phyloP scores from a whole-genome alignment of 202 grass and related monocot genomes.

The Panicum hallii region DNA sequence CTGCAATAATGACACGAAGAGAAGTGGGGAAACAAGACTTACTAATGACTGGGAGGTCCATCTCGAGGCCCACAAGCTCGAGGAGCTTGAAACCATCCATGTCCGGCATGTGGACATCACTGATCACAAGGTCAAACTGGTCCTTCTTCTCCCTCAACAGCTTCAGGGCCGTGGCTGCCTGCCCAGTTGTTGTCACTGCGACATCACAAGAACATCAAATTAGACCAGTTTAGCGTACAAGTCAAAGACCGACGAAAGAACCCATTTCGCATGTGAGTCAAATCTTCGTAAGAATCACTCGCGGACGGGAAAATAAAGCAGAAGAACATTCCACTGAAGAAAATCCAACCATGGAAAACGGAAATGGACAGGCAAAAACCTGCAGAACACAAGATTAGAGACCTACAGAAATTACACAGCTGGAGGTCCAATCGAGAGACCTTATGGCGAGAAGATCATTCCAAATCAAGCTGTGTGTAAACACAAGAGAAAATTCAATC shows the following conservation, averaged over 20 bases:
- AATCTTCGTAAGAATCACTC: neutral
- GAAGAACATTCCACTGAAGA: neutral
- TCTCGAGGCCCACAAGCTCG: conserved; percentile 92
- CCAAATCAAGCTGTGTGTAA: neutral
- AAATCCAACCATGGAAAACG: conserved; percentile 11
- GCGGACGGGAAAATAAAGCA: neutral
- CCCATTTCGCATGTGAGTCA: neutral
- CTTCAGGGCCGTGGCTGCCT: conserved; percentile 75
- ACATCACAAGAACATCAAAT: conserved; percentile 38
- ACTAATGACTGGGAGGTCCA: conserved; percentile 99
- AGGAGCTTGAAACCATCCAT: conserved; percentile 99
- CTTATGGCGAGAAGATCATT: neutral
- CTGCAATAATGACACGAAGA: conserved; percentile 2
- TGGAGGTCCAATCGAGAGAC: neutral
- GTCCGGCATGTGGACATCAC: conserved; percentile 97
- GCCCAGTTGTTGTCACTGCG: conserved; percentile 82
- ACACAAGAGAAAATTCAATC: neutral
- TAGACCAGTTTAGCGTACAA: conserved; percentile 3
- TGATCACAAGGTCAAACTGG: conserved; percentile 92
- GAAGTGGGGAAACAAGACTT: conserved; percentile 36
- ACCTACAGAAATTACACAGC: conserved; percentile 2
- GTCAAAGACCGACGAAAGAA: neutral
- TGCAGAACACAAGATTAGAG: neutral
- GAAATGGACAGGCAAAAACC: conserved; percentile 15
- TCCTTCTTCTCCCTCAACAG: conserved; percentile 95